Evolutionary conservation across 805 yeast species (phyloP).

Genomic region (Starmerella stigmatis): DNA sequence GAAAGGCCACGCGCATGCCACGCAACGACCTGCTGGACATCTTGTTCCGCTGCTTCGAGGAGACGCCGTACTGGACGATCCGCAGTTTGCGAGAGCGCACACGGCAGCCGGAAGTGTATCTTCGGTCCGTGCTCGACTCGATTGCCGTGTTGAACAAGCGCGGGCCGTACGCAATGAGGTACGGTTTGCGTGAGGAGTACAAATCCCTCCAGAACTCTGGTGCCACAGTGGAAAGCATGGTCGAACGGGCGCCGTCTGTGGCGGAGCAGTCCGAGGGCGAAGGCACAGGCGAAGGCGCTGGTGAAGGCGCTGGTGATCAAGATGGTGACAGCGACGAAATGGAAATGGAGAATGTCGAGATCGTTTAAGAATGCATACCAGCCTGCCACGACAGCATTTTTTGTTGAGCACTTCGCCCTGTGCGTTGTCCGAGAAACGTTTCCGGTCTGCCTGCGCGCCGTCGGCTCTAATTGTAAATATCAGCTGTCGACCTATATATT

Average conservation of each 20-base stretch:
- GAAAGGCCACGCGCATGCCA: conserved; percentile 90
- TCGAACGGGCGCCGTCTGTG: conserved; percentile 24
- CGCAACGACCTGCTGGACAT: conserved; percentile 81
- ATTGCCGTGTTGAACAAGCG: conserved; percentile 83
- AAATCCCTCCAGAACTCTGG: conserved; percentile 39
- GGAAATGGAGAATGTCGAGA: conserved; percentile 49
- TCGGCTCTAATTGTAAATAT: not conserved
- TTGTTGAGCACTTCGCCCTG: no score
- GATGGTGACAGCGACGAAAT: conserved; percentile 62
- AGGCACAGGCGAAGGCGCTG: no score
- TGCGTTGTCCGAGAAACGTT: no score
- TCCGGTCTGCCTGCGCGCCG: no score
- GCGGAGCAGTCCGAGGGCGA: conserved; percentile 31
- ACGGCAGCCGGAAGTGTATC: conserved; percentile 80
- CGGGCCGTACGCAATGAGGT: conserved; percentile 92
- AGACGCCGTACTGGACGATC: conserved; percentile 92
- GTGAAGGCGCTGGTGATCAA: conserved; percentile 44
- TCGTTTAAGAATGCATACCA: not conserved
- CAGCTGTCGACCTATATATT: not conserved
- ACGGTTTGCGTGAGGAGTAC: conserved; percentile 82
- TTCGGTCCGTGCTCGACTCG: conserved; percentile 81
- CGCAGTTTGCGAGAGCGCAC: conserved; percentile 90
- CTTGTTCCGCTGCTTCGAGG: conserved; percentile 81
- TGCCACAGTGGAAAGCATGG: conserved; percentile 24
- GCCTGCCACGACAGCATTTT: not conserved